Evolutionary conservation across 441 rosid genomes (phyloP).

Genomic region (Capsella rubella): DNA sequence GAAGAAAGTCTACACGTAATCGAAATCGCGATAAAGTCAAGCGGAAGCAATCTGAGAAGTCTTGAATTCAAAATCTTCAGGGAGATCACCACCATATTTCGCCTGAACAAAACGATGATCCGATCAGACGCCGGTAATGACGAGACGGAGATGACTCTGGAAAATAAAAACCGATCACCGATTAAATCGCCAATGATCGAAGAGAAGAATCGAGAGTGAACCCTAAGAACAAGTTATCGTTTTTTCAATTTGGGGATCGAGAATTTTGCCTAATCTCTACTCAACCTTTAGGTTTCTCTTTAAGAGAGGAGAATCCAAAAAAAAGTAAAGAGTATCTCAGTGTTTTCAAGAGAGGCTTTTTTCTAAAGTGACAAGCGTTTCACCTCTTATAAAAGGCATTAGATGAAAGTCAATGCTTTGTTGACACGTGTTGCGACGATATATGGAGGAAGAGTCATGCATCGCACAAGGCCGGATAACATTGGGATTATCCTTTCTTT

Average conservation of each 20-base stretch:
- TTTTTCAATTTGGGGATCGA: slow-evolving; percentile 41
- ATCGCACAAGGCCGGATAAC: slow-evolving; percentile 51
- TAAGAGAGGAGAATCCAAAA: slow-evolving; percentile 37
- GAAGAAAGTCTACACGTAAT: slow-evolving; percentile 45
- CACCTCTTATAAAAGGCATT: slow-evolving; percentile 9
- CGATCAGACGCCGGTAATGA: slow-evolving; percentile 49
- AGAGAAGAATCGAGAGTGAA: slow-evolving; percentile 13
- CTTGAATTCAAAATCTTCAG: slow-evolving; percentile 36
- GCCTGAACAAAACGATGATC: slow-evolving; percentile 32
- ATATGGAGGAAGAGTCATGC: slow-evolving; percentile 35
- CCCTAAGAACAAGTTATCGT: background rate
- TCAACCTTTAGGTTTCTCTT: slow-evolving; percentile 42
- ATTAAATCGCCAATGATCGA: slow-evolving; percentile 4
- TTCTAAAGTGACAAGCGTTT: slow-evolving; percentile 36
- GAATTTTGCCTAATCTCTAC: slow-evolving; percentile 50
- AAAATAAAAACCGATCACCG: slow-evolving; percentile 10
- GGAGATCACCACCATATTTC: slow-evolving; percentile 57
- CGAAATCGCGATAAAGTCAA: slow-evolving; percentile 33
- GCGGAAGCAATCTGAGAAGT: slow-evolving; percentile 30
- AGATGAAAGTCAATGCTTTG: slow-evolving; percentile 24
- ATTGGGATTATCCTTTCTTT: slow-evolving; percentile 27
- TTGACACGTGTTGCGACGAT: slow-evolving; percentile 19
- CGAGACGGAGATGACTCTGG: slow-evolving; percentile 28
- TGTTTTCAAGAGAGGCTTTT: slow-evolving; percentile 16
- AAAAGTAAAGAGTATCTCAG: slow-evolving; percentile 1